Percentiles rank a stretch among this genome's conserved stretches.
These are phyloP conservation scores for Nematocida minor DNA, from an alignment of 371 early-diverging fungal genomes.

Conservation along the genomic window DNA sequence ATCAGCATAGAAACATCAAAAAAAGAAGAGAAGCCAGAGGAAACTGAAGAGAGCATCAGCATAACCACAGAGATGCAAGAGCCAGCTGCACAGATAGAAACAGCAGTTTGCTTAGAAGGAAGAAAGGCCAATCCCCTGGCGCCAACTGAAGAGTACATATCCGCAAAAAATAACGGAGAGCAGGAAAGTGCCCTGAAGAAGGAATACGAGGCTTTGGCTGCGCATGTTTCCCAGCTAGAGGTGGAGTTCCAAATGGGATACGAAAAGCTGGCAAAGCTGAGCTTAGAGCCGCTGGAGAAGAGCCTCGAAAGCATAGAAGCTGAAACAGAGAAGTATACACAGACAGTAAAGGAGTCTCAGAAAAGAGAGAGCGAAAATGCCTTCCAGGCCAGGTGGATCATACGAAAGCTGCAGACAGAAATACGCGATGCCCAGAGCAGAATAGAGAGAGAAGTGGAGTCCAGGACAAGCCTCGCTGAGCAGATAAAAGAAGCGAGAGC, in stretches of 20 bases:
- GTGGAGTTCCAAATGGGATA: not conserved
- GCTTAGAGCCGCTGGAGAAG: not conserved
- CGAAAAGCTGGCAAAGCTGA: not conserved
- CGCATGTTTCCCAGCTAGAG: not conserved
- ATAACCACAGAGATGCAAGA: not conserved
- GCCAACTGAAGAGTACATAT: too few species aligned
- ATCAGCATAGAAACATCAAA: not conserved
- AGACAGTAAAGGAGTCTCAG: not conserved
- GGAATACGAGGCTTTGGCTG: not conserved
- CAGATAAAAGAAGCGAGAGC: not conserved
- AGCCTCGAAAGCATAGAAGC: not conserved
- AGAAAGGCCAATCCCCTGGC: too few species aligned
- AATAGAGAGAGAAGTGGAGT: constrained; percentile 31
- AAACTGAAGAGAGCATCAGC: not conserved
- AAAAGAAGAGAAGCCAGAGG: not conserved
- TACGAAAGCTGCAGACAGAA: constrained; percentile 31
- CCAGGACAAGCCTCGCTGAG: not conserved
- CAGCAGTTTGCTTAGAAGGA: too few species aligned
- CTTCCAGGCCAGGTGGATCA: not conserved
- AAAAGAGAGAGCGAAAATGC: not conserved
- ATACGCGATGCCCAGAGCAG: constrained; percentile 8
- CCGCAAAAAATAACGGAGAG: too few species aligned
- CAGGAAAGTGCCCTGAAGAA: too few species aligned
- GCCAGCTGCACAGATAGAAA: not conserved
- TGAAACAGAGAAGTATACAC: not conserved